A percentile compares a stretch with the other conserved stretches of the same genome.
These are phyloP conservation scores for Aspergillus tanneri DNA, from an alignment of 2,329 filamentous ascomycete genomes.

Conservation along the genomic window DNA sequence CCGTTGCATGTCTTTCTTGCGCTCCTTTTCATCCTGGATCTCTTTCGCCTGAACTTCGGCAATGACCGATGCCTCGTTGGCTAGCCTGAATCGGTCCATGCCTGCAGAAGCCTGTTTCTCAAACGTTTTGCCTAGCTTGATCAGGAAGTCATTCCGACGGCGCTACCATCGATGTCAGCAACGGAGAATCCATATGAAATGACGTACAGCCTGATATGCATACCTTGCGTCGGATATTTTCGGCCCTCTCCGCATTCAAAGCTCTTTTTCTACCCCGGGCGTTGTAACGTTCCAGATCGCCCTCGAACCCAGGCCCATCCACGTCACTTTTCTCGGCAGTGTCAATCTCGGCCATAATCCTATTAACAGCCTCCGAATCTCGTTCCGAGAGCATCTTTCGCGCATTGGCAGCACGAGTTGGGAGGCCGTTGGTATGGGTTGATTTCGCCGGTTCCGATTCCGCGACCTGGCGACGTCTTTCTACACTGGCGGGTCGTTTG, in stretches of 20 bases:
- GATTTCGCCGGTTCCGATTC: slow-evolving; percentile 25
- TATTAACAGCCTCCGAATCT: slow-evolving; percentile 69
- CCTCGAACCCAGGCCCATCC: slow-evolving; percentile 53
- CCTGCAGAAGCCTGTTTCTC: slow-evolving; percentile 67
- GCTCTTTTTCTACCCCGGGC: slow-evolving; percentile 64
- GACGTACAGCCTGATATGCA: slow-evolving; percentile 15
- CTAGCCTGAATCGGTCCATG: slow-evolving; percentile 71
- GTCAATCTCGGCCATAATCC: slow-evolving; percentile 61
- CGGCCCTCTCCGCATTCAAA: slow-evolving; percentile 62
- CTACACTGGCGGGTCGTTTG: slow-evolving; percentile 28
- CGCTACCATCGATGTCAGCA: slow-evolving; percentile 50
- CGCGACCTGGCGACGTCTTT: slow-evolving; percentile 27
- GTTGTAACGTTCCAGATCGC: slow-evolving; percentile 54
- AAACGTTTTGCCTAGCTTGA: slow-evolving; percentile 60
- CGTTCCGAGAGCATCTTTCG: slow-evolving; percentile 56
- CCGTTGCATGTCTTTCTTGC: slow-evolving; percentile 99
- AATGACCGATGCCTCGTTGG: slow-evolving; percentile 77
- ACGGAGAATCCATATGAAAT: not conserved
- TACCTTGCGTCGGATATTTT: slow-evolving; percentile 64
- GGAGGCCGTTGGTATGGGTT: slow-evolving; percentile 25
- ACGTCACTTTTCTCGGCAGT: slow-evolving; percentile 57
- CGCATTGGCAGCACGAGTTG: slow-evolving; percentile 49
- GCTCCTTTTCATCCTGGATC: slow-evolving; percentile 91
- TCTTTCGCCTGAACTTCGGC: slow-evolving; percentile 87
- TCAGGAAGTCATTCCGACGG: slow-evolving; percentile 56